Percentiles rank a stretch among this genome's conserved stretches.
Conservation (phyloP, 1,284 basidiomycete genomes). For the Rhodotorula sp. region DNA sequence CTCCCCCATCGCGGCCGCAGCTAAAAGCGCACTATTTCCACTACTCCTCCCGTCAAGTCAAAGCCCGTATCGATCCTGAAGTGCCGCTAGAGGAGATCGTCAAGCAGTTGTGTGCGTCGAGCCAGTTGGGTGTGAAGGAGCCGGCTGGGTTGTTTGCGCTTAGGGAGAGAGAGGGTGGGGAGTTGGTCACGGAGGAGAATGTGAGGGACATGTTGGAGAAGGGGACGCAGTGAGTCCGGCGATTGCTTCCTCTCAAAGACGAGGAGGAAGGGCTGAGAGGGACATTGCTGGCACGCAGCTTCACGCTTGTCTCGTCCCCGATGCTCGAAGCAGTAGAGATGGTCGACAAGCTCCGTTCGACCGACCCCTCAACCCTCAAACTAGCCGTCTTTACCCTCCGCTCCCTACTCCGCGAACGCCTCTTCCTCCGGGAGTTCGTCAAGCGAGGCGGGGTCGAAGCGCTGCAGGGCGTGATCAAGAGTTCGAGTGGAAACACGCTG, state of each 20-base stretch:
- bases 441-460: slow-evolving; percentile 69
- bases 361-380: slow-evolving; percentile 58
- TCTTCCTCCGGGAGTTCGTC: slow-evolving; percentile 82
- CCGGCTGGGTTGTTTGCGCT: slow-evolving; percentile 77
- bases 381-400: slow-evolving; percentile 75
- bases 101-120: slow-evolving; percentile 48
- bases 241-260: not conserved
- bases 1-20: not conserved
- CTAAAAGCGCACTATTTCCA: slow-evolving; percentile 15
- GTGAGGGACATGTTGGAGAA: slow-evolving; percentile 46
- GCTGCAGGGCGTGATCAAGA: slow-evolving; percentile 70
- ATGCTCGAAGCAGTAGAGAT: slow-evolving; percentile 76
- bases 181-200: slow-evolving; percentile 87
- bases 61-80: slow-evolving; percentile 44
- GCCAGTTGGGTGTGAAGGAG: slow-evolving; percentile 68
- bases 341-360: slow-evolving; percentile 64
- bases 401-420: slow-evolving; percentile 83
- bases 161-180: slow-evolving; percentile 74
- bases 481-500: slow-evolving; percentile 75
- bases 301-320: slow-evolving; percentile 74
- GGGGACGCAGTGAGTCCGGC: slow-evolving; percentile 8
- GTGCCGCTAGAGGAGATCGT: slow-evolving; percentile 46
- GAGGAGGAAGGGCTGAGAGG: not conserved
- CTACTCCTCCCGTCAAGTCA: slow-evolving; percentile 36
- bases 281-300: slow-evolving; percentile 1